Conservation (phyloP, 176 grass and related monocot genomes). For the Lolium rigidum region DNA sequence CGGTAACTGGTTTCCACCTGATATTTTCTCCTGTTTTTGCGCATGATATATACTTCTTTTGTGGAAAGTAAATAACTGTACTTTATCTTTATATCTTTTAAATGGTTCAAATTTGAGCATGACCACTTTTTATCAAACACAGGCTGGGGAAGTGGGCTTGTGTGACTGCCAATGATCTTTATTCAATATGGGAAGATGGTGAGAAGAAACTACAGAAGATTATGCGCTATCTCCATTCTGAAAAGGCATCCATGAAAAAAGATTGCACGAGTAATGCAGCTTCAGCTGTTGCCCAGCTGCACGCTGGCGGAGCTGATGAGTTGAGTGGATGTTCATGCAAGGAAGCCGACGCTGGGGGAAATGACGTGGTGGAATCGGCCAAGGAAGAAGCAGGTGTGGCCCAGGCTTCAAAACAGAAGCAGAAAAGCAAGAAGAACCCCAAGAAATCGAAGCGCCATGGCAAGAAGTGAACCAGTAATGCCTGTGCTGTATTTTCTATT, state of each 20-base stretch:
- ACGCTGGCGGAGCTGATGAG: background rate
- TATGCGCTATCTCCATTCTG: slow-evolving; percentile 21
- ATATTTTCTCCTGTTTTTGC: too few species aligned
- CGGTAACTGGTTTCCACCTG: too few species aligned
- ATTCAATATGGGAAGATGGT: slow-evolving; percentile 45
- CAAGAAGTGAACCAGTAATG: slow-evolving; percentile 32
- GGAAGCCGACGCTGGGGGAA: background rate
- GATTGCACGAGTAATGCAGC: background rate
- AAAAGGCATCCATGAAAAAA: slow-evolving; percentile 17
- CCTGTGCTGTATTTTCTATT: background rate
- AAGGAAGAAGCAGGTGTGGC: background rate
- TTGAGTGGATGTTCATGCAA: slow-evolving; percentile 15
- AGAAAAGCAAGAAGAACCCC: slow-evolving; percentile 37
- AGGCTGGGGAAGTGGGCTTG: slow-evolving; percentile 6
- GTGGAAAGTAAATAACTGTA: background rate
- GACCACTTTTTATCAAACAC: background rate
- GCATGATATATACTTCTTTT: background rate
- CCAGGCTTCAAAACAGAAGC: slow-evolving; percentile 27
- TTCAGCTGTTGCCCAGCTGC: background rate
- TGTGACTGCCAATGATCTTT: slow-evolving; percentile 22
- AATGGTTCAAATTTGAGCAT: background rate
- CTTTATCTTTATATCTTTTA: background rate
- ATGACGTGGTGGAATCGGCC: background rate
- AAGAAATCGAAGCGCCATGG: background rate
- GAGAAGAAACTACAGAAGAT: slow-evolving; percentile 40